Base-by-base conservation (phyloP, 345 rosid genomes). In the Gynandropsis gynandra region DNA sequence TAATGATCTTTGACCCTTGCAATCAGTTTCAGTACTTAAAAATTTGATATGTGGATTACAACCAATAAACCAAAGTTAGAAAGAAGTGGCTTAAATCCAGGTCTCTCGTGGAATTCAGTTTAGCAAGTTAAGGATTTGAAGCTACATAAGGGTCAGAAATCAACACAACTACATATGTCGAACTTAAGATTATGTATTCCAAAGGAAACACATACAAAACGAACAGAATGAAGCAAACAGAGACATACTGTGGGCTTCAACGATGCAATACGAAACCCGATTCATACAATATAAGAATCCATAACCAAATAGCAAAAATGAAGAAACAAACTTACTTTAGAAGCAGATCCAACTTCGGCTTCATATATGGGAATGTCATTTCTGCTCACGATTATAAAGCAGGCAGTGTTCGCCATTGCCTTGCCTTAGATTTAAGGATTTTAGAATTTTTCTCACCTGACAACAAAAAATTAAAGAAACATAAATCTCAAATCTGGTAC, bases 361-460 rank as follows among this genome's bases (percentile, higher is more conserved):
- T 92, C 97, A 49, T 88, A 92, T 50, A 92, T 82, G 6, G 97
- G 99, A 62, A 88, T 88, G 56, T 92, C 95, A 34, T 92, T 83
- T 67, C 90, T 54, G 69, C 85, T 89, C 40, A 92, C 95, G 0
- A 92, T 85, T 49, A 87, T 80, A 51, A 92, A 92, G 57, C 90
- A 87, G 16, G 98, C 95, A 3, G 97, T 88, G 9, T 69, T 79
- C 13, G 97, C 83, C 97, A 92, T 92, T 31, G 52, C 29, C 29
- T 24, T 5, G 29, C 29, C 29, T 24, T 2, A 5, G 29, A 24
- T 24, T 5, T n/a, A n/a, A 24, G 29, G 29, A 24, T 2, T 2
- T 24, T 24, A 24, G 29, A 24, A 2, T 5, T 24, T 24, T 2
- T 2, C 29, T 24, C 29, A 24, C 29, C 29, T 24, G 5, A 24